Evolutionary conservation across 2,329 filamentous ascomycete genomes (phyloP).

Genomic region (Leptographium wingfieldii): DNA sequence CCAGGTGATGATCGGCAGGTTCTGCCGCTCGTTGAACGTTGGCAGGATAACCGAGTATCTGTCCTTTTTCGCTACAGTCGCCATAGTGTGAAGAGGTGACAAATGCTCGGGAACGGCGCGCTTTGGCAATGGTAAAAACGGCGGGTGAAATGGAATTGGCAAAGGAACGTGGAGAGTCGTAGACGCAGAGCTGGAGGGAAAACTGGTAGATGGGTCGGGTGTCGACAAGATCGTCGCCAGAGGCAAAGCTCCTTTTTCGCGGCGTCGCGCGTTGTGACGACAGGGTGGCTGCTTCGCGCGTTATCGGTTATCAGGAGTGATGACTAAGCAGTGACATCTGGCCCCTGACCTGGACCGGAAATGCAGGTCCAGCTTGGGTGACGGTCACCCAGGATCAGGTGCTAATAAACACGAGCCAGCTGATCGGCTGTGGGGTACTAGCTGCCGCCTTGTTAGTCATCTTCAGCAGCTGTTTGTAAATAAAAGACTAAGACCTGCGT

Average conservation of each 20-base stretch:
- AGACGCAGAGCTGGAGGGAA: neutral
- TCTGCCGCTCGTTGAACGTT: slow-evolving; percentile 96
- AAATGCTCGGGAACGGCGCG: neutral
- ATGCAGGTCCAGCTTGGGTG: neutral
- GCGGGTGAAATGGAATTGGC: no score
- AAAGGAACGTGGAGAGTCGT: neutral
- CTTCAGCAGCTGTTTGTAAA: neutral
- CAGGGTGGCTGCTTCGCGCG: neutral
- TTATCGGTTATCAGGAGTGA: neutral
- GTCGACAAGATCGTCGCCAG: neutral
- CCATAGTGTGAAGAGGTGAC: slow-evolving; percentile 25
- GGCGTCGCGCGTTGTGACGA: neutral
- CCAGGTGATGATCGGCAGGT: slow-evolving; percentile 93
- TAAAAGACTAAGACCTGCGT: neutral
- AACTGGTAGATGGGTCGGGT: neutral
- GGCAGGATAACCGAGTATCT: slow-evolving; percentile 97
- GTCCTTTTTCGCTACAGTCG: slow-evolving; percentile 36
- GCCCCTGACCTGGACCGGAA: neutral
- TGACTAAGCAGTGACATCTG: neutral
- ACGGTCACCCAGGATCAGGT: neutral
- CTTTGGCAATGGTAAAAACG: neutral
- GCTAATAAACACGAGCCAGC: neutral
- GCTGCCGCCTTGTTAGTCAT: neutral
- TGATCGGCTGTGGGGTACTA: neutral
- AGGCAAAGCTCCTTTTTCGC: neutral